Evolutionary conservation across 208 protist species (phyloP), one percentile per base, ranked within the genome.

Genomic region (Acanthamoeba sp.): DNA sequence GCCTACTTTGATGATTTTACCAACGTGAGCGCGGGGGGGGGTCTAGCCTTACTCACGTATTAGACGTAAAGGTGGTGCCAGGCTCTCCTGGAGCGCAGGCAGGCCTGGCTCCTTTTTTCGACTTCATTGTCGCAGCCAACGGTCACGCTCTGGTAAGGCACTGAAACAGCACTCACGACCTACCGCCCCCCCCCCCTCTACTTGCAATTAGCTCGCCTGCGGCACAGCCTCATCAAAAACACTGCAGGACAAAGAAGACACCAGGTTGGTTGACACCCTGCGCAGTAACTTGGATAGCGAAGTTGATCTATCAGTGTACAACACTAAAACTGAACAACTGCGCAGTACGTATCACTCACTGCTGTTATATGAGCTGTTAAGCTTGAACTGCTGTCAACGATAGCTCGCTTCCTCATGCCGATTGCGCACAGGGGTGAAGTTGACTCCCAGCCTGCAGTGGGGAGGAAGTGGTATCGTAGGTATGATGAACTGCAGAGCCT

Each of bases 91-190:
- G 85, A 2, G 55, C 32, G 40, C 32, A 71, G 18, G 85, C 85
- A 24, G 55, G 55, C 2, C 85, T 91, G 1, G 6, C 32, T 29
- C 85, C 85, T 24, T 91, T 73, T 36, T 91, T 91, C 32, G 85
- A 91, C 42, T 91, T 91, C 59, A 73, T 91, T 22, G 57, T 91
- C 32, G 59, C 50, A 18, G 85, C 85, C 16, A 73, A 91, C n/a
- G 55, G 38, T 24, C 57, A 73, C 0, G 85, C 50, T 0, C 18
- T 71, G 48, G 85, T 91, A 85, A 36, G 12, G 64, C n/a, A 32
- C 64, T 18, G 14, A 73, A 16, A 32, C 7, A 73, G 27, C 12
- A 38, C 32, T 18, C 32, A 38, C 64, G 34, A 38, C n/a, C 2
- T 5, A 42, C 45, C 27, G 27, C 2, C 29, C 7, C 10, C 29